Evolutionary conservation across 2,329 filamentous ascomycete species (phyloP).

Genomic region (Monascus ruber): DNA sequence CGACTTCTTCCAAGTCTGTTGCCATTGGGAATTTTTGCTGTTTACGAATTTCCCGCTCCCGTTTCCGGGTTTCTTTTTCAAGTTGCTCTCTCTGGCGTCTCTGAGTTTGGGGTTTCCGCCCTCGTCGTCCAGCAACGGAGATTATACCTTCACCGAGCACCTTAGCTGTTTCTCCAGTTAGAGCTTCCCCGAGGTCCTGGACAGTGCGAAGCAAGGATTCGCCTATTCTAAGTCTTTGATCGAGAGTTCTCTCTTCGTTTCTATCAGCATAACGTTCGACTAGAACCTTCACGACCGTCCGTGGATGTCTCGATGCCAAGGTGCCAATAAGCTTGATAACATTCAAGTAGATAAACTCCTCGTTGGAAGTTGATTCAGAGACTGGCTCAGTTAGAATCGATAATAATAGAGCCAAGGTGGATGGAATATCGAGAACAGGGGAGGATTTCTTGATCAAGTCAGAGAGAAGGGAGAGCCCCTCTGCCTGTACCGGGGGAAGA

Average conservation of each 20-base stretch:
- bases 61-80: conserved; percentile 15
- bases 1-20: conserved; percentile 2
- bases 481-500: conserved; percentile 31
- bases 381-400: conserved; percentile 25
- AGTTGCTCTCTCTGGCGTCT: conserved; percentile 14
- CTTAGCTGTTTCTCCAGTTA: conserved; percentile 26
- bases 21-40: conserved; percentile 6
- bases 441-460: conserved; percentile 29
- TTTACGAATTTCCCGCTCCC: conserved; percentile 19
- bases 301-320: conserved; percentile 30
- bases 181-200: conserved; percentile 27
- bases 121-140: conserved; percentile 28
- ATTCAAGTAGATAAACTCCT: conserved; percentile 35
- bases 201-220: conserved; percentile 31
- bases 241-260: conserved; percentile 23
- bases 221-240: conserved; percentile 31
- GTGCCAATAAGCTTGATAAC: conserved; percentile 31
- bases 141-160: conserved; percentile 29
- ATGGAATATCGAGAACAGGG: conserved; percentile 32
- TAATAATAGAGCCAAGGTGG: conserved; percentile 29
- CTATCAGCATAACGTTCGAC: conserved; percentile 30
- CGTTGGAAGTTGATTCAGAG: conserved; percentile 19
- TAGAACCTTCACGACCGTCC: conserved; percentile 29
- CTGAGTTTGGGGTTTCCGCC: conserved; percentile 24
- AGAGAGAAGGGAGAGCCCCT: conserved; percentile 31